These are phyloP conservation scores for Irpex rosettiformis DNA, from an alignment of 1,284 basidiomycete species.

Conservation along the genomic window DNA sequence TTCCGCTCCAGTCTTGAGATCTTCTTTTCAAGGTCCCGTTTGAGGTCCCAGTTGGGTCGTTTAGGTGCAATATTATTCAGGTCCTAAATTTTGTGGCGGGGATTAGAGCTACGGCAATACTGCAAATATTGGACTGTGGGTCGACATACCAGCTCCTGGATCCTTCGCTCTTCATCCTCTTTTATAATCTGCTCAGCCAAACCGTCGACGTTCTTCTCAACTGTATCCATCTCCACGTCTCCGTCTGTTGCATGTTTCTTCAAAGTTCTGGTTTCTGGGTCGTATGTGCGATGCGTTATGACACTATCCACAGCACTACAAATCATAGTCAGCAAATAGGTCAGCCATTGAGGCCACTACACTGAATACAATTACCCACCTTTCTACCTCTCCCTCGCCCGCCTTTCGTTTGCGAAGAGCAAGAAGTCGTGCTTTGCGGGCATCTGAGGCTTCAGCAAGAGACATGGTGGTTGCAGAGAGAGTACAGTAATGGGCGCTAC, in stretches of 20 bases:
- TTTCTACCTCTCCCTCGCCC: slow-evolving; percentile 43
- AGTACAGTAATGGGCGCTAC: not conserved
- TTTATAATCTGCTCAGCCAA: slow-evolving; percentile 81
- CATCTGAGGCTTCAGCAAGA: slow-evolving; percentile 79
- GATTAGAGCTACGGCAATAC: not conserved
- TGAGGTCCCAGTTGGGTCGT: slow-evolving; percentile 95
- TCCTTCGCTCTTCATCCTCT: slow-evolving; percentile 81
- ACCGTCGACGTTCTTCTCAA: slow-evolving; percentile 84
- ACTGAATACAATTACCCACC: slow-evolving; percentile 30
- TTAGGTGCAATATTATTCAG: slow-evolving; percentile 97
- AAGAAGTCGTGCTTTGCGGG: slow-evolving; percentile 81
- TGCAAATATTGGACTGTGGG: not conserved
- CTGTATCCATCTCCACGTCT: slow-evolving; percentile 68
- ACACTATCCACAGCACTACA: slow-evolving; percentile 36
- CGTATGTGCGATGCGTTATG: slow-evolving; percentile 81
- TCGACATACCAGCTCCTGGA: slow-evolving; percentile 79
- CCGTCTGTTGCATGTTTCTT: slow-evolving; percentile 57
- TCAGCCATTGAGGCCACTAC: slow-evolving; percentile 2
- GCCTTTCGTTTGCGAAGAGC: slow-evolving; percentile 80
- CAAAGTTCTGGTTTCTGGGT: slow-evolving; percentile 77
- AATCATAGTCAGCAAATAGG: not conserved
- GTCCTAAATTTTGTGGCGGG: slow-evolving; percentile 52
- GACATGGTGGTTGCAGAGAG: slow-evolving; percentile 48
- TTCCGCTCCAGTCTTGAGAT: slow-evolving; percentile 84
- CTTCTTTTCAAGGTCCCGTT: slow-evolving; percentile 90